phyloP scores from a whole-genome alignment of 139 green algal genomes.

The Tetraselmis striata region DNA sequence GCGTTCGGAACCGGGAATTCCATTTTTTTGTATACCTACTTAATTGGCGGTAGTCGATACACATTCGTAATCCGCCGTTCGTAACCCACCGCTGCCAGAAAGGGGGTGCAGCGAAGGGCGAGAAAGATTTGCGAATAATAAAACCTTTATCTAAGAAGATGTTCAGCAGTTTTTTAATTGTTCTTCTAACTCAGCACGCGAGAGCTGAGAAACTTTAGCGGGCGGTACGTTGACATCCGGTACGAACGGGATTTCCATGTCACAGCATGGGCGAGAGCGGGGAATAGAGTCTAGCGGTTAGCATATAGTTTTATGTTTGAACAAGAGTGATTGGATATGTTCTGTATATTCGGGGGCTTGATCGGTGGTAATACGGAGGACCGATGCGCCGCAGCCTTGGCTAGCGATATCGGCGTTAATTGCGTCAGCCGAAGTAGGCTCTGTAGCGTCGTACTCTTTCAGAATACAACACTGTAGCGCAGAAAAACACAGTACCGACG shows the following conservation, averaged over 20 bases:
- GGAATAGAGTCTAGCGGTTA: neutral
- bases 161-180: neutral
- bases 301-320: neutral
- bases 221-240: neutral
- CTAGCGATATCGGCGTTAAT: neutral
- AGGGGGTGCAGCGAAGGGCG: neutral
- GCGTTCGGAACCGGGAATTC: neutral
- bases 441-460: neutral
- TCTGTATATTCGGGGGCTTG: neutral
- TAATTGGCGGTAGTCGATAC: neutral
- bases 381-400: no score
- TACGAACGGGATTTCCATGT: neutral
- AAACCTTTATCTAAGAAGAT: neutral
- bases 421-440: neutral
- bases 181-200: neutral
- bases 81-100: neutral
- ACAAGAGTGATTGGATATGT: neutral
- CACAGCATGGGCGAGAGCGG: neutral
- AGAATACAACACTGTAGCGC: no score
- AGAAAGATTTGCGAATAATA: neutral
- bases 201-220: neutral
- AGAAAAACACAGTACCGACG: neutral
- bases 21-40: neutral
- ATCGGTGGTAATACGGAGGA: neutral
- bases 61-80: neutral